phyloP scores from a whole-genome alignment of 2,329 filamentous ascomycete genomes.

The Incumbomyces lentus region DNA sequence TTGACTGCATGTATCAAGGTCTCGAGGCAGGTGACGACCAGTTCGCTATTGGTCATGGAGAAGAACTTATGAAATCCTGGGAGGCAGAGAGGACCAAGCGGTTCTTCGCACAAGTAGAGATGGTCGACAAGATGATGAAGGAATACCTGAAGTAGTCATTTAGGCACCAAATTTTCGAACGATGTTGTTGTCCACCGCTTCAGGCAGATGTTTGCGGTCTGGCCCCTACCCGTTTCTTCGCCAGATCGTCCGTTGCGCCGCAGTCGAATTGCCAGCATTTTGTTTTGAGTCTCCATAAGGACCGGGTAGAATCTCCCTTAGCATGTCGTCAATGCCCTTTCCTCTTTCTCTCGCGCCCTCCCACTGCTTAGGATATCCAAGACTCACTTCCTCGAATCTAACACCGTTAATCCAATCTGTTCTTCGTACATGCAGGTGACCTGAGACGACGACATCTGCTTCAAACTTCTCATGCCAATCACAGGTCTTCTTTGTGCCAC shows the following conservation, averaged over 20 bases:
- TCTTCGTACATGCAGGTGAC: constrained; percentile 19
- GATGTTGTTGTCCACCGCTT: too few species aligned
- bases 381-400: constrained; percentile 20
- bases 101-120: background rate
- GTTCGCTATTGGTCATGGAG: constrained; percentile 27
- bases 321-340: constrained; percentile 16
- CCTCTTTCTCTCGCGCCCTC: constrained; percentile 16
- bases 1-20: constrained; percentile 36
- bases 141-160: background rate
- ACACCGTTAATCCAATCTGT: constrained; percentile 20
- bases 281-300: constrained; percentile 13
- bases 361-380: constrained; percentile 21
- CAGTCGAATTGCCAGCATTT: constrained; percentile 9
- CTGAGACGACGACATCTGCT: constrained; percentile 20
- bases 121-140: background rate
- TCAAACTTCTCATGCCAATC: constrained; percentile 20
- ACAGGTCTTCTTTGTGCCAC: constrained; percentile 19
- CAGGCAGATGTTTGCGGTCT: too few species aligned
- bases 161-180: too few species aligned
- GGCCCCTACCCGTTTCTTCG: too few species aligned
- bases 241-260: constrained; percentile 15
- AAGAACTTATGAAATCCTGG: background rate
- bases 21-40: constrained; percentile 35
- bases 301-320: constrained; percentile 18
- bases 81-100: background rate